Conservation (phyloP, 345 rosid species). For the Gossypium raimondii region DNA sequence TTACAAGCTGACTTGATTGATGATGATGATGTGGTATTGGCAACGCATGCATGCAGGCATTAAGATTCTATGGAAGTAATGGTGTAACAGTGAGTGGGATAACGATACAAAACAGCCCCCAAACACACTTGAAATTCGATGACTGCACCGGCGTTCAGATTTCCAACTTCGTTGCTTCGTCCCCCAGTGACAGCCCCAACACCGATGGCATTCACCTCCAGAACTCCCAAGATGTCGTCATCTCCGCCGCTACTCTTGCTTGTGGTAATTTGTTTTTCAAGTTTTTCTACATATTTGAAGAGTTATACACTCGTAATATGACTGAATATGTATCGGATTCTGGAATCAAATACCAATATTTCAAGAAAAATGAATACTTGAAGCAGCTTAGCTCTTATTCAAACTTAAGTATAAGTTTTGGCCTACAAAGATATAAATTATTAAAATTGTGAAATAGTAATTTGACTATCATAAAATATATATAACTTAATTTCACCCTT, state of each 20-base stretch:
- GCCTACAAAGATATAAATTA: too few species aligned
- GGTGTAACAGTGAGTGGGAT: conserved; percentile 65
- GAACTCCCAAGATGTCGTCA: conserved; percentile 63
- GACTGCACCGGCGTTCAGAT: conserved; percentile 58
- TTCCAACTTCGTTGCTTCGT: conserved; percentile 47
- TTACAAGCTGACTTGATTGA: neutral
- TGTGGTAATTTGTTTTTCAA: conserved; percentile 48
- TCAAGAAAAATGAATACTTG: too few species aligned
- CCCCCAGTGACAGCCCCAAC: conserved; percentile 76
- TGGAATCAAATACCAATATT: too few species aligned
- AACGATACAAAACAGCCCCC: conserved; percentile 86
- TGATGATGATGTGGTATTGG: neutral
- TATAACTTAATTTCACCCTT: too few species aligned
- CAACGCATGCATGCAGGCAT: conserved; percentile 41
- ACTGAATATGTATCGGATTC: neutral
- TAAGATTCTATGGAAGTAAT: conserved; percentile 77
- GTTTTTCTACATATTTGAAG: too few species aligned
- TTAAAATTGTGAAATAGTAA: too few species aligned
- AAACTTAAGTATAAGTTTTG: too few species aligned
- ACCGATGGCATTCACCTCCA: conserved; percentile 90
- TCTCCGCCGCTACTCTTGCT: conserved; percentile 50
- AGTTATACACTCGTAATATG: too few species aligned
- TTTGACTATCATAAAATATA: too few species aligned
- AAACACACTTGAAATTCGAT: conserved; percentile 85
- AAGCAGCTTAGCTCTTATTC: too few species aligned